Evolutionary conservation across 345 rosid species (phyloP), one percentile per base, ranked within the genome.

Genomic region (Erodium maritimum): DNA sequence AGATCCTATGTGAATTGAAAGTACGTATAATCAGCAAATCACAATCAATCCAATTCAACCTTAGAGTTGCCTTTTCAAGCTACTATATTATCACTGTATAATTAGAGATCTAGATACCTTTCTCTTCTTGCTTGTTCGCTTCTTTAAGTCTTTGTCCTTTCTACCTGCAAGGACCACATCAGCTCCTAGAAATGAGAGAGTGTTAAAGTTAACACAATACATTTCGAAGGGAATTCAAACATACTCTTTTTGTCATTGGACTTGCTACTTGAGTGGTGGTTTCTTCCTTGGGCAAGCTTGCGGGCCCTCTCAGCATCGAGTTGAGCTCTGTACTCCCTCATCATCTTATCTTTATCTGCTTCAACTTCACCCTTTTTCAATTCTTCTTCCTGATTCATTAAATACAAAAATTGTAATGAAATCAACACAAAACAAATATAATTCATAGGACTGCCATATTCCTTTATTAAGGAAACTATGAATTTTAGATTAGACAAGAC

Each of bases 291-390:
- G 22, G 96, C 78, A 64, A 94, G 97, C 78, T 90, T 94, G 72
- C 37, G 67, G 19, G 99, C 80, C 77, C 99, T 84, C 75, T 94
- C 99, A 63, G 96, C 99, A 80, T 90, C 96, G 45, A 93, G 75
- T 74, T 90, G 97, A 54, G 99, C 96, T 75, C 99, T 81, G 75
- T 94, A 94, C 71, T 90, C 95, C 46, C 83, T 79, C 99, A 94
- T 94, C 91, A 94, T 83, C 74, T 82, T 83, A 76, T 94, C 96
- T 5, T 79, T 86, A 71, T 90, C 97, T 67, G 84, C 86, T 75
- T 94, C 97, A 62, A 85, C 66, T 77, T 83, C 93, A 21, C 96
- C 99, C 72, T 80, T 82, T 69, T 64, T 93, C 69, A 82, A 3
- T 69, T 86, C 96, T 59, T 93, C 99, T 69, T 93, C 99, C 99